Percentiles rank a stretch among this genome's conserved stretches.
phyloP scores from a whole-genome alignment of 2,329 filamentous ascomycete species.

The Cytospora paraplurivora region DNA sequence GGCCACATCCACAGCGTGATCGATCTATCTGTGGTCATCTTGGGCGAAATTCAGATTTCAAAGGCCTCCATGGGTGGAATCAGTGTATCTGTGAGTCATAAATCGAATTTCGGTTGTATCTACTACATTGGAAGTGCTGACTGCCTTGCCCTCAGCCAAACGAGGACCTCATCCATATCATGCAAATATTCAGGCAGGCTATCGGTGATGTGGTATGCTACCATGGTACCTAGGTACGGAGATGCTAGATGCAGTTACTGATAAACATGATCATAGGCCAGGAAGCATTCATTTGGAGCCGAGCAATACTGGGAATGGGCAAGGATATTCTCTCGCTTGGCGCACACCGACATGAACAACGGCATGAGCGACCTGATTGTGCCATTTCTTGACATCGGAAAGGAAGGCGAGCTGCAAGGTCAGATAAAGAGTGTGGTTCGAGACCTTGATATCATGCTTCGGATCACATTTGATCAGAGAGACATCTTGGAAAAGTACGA shows the following conservation, averaged over 20 bases:
- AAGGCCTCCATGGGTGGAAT: slow-evolving; percentile 45
- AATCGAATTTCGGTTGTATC: slow-evolving; percentile 21
- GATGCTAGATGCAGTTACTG: too few species aligned
- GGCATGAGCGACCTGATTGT: slow-evolving; percentile 27
- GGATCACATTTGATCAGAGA: slow-evolving; percentile 42
- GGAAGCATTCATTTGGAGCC: slow-evolving; percentile 44
- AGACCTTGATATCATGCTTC: slow-evolving; percentile 50
- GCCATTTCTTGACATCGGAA: slow-evolving; percentile 44
- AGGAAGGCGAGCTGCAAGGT: slow-evolving; percentile 45
- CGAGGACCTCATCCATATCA: slow-evolving; percentile 19
- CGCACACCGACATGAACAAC: slow-evolving; percentile 34
- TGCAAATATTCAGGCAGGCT: slow-evolving; percentile 24
- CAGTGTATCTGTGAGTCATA: slow-evolving; percentile 33
- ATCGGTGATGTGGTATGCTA: slow-evolving; percentile 26
- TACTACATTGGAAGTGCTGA: neutral
- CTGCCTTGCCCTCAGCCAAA: neutral
- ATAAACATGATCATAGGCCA: slow-evolving; percentile 32
- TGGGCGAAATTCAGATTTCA: slow-evolving; percentile 42
- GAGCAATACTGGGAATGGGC: slow-evolving; percentile 43
- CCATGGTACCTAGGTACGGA: neutral
- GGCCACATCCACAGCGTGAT: slow-evolving; percentile 42
- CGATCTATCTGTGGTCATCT: slow-evolving; percentile 47
- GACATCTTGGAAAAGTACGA: slow-evolving; percentile 38
- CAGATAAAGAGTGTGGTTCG: slow-evolving; percentile 52
- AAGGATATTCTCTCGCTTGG: slow-evolving; percentile 32